Conservation (phyloP, 2,329 filamentous ascomycete species). For the Ceratocystis albifundus region DNA sequence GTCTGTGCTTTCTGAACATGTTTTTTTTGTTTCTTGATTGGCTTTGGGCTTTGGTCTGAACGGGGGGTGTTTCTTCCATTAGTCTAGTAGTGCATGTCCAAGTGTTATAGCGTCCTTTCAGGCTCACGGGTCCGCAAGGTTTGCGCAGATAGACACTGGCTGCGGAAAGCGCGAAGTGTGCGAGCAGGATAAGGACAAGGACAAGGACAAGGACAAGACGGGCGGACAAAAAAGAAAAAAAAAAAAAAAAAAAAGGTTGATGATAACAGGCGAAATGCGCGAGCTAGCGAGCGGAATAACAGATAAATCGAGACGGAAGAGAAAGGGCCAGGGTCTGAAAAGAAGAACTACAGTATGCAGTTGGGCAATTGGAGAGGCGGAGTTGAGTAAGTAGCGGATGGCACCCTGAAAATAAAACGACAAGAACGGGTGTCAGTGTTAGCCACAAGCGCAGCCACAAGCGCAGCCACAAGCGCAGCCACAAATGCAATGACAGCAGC, state of each 20-base stretch:
- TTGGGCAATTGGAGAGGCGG: background rate
- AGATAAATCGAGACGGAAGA: background rate
- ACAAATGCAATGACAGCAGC: background rate
- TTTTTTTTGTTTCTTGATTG: background rate
- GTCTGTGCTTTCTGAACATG: background rate
- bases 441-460: slow-evolving; percentile 3
- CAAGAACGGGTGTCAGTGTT: background rate
- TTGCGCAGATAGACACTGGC: background rate
- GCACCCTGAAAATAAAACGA: background rate
- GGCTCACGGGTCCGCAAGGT: background rate
- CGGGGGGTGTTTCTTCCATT: background rate
- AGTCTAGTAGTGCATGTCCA: too few relatives aligned
- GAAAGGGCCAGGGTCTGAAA: background rate
- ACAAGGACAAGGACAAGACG: background rate
- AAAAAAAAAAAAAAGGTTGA: too few relatives aligned
- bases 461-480: background rate
- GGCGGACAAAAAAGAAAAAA: background rate
- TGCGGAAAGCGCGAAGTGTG: too few relatives aligned
- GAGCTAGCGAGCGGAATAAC: background rate
- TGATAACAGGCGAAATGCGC: too few relatives aligned
- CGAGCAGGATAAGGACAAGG: too few relatives aligned
- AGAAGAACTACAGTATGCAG: background rate
- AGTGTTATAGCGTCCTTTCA: background rate
- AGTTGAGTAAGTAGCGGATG: background rate
- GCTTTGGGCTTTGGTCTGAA: background rate